phyloP scores from a whole-genome alignment of 2,329 filamentous ascomycete genomes.

The Trichoderma atrobrunneum region DNA sequence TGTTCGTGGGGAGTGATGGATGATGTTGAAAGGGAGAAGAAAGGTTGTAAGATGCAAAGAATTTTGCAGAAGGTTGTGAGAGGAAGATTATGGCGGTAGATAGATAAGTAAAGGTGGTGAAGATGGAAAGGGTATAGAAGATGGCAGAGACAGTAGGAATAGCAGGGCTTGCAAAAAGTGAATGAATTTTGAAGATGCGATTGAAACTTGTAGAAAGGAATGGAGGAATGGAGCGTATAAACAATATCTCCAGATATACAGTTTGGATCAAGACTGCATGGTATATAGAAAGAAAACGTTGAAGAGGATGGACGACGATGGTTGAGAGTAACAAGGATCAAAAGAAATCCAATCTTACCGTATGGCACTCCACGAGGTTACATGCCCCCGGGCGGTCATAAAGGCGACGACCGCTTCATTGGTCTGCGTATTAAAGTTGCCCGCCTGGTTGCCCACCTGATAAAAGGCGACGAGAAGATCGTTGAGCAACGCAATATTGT shows the following conservation, averaged over 20 bases:
- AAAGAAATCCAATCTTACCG: constrained; percentile 35
- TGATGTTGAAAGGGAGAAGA: not conserved
- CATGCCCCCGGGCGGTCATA: constrained; percentile 34
- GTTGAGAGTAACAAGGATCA: not conserved
- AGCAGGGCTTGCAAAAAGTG: not conserved
- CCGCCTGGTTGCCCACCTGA: constrained; percentile 27
- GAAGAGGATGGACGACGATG: not conserved
- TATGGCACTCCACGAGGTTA: constrained; percentile 44
- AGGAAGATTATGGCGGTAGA: not conserved
- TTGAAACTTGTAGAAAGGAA: not conserved
- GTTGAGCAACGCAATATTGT: constrained; percentile 33
- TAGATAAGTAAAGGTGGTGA: not conserved
- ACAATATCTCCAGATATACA: not conserved
- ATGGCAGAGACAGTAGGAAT: not conserved
- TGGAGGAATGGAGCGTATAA: not conserved
- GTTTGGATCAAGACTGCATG: not conserved
- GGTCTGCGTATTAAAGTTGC: constrained; percentile 29
- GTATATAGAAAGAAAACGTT: not conserved
- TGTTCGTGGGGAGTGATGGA: not conserved
- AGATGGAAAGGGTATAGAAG: not conserved
- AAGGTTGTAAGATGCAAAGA: not conserved
- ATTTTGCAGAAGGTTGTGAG: not conserved
- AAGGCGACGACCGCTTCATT: constrained; percentile 33
- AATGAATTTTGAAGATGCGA: not conserved
- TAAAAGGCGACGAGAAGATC: constrained; percentile 36